phyloP scores from a whole-genome alignment of 2,329 filamentous ascomycete species.

The Sclerotinia glacialis region DNA sequence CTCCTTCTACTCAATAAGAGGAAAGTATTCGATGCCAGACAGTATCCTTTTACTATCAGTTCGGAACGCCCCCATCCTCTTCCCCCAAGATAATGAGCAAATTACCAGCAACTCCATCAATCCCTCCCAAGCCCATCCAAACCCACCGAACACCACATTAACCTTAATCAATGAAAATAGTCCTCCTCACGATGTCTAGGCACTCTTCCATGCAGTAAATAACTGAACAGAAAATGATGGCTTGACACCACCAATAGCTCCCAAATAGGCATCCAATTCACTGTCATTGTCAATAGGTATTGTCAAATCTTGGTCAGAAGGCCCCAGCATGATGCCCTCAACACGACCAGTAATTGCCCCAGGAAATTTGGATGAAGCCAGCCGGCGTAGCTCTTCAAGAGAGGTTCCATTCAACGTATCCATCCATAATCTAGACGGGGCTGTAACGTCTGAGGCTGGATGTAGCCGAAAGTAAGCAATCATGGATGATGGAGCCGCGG shows the following conservation, averaged over 20 bases:
- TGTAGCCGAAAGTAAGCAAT: slow-evolving; percentile 70
- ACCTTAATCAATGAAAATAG: neutral
- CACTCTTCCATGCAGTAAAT: slow-evolving; percentile 37
- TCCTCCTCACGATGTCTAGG: slow-evolving; percentile 17
- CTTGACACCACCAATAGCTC: slow-evolving; percentile 46
- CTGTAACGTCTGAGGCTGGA: slow-evolving; percentile 56
- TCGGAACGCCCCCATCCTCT: neutral
- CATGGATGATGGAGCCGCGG: slow-evolving; percentile 42
- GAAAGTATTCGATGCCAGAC: neutral
- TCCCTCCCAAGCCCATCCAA: neutral
- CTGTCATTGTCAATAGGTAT: slow-evolving; percentile 67
- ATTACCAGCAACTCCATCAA: neutral
- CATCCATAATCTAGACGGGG: slow-evolving; percentile 59
- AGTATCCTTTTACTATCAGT: neutral
- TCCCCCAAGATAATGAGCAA: neutral
- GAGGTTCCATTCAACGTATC: slow-evolving; percentile 55
- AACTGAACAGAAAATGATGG: slow-evolving; percentile 39
- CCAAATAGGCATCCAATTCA: slow-evolving; percentile 69
- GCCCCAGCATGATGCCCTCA: slow-evolving; percentile 63
- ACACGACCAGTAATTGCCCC: slow-evolving; percentile 58
- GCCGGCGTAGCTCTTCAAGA: slow-evolving; percentile 60
- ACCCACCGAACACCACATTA: neutral
- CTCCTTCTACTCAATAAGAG: neutral
- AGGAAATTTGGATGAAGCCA: slow-evolving; percentile 59
- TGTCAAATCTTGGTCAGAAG: slow-evolving; percentile 53